These are phyloP conservation scores for Darksidea phi DNA, from an alignment of 495 filamentous ascomycete species.

Conservation along the genomic window DNA sequence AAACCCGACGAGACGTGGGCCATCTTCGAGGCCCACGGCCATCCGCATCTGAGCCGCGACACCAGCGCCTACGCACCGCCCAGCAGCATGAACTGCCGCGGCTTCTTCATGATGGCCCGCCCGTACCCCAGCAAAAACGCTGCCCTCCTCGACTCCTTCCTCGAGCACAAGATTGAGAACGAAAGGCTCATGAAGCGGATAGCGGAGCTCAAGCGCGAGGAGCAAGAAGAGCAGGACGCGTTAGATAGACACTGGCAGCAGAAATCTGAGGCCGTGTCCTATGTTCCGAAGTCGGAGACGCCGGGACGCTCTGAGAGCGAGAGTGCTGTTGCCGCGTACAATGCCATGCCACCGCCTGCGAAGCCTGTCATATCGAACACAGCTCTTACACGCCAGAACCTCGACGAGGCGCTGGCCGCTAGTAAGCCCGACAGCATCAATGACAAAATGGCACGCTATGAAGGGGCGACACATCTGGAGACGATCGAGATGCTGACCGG, in stretches of 20 bases:
- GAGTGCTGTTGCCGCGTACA: constrained; percentile 35
- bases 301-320: constrained; percentile 41
- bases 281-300: constrained; percentile 40
- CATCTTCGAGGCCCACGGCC: constrained; percentile 87
- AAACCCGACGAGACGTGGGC: constrained; percentile 70
- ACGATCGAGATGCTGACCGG: constrained; percentile 94
- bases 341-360: constrained; percentile 67
- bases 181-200: constrained; percentile 82
- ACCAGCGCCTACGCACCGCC: constrained; percentile 59
- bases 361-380: constrained; percentile 60
- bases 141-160: constrained; percentile 81
- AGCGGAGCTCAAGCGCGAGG: constrained; percentile 78
- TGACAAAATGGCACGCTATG: constrained; percentile 73
- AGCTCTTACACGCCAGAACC: constrained; percentile 71
- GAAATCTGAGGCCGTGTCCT: constrained; percentile 8
- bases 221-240: constrained; percentile 69
- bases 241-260: constrained; percentile 27
- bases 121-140: constrained; percentile 89
- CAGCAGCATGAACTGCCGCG: constrained; percentile 69
- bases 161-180: constrained; percentile 98
- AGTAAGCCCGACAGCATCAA: constrained; percentile 68
- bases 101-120: constrained; percentile 90
- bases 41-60: constrained; percentile 81
- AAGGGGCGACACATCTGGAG: constrained; percentile 73
- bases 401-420: constrained; percentile 72